Evolutionary conservation across 441 rosid species (phyloP).

Genomic region (Jatropha podagrica): DNA sequence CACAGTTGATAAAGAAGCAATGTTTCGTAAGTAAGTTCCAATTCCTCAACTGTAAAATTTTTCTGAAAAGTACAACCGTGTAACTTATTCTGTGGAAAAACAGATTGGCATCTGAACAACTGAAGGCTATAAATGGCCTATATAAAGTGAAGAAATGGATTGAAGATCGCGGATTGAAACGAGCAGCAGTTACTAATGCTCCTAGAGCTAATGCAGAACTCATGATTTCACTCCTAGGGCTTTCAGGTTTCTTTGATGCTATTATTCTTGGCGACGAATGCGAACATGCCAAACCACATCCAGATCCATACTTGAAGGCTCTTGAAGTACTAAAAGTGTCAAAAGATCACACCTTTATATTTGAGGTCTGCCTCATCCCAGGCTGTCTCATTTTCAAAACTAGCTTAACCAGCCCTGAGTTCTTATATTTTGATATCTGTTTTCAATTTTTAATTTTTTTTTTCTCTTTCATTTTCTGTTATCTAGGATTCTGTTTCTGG

Average conservation of each 20-base stretch:
- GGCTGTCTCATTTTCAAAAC: background rate
- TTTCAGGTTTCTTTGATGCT: constrained; percentile 61
- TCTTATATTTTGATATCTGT: background rate
- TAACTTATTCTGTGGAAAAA: constrained; percentile 1
- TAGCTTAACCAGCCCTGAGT: background rate
- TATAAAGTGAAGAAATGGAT: constrained; percentile 73
- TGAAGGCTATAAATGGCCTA: constrained; percentile 61
- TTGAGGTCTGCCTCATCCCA: constrained; percentile 44
- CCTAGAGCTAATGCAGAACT: constrained; percentile 83
- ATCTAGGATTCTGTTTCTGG: constrained; percentile 81
- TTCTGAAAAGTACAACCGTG: background rate
- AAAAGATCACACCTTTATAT: constrained; percentile 72
- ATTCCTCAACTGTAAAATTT: background rate
- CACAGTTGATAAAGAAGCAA: constrained; percentile 69
- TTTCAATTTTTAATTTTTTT: background rate
- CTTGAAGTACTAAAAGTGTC: constrained; percentile 71
- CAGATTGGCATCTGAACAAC: constrained; percentile 68
- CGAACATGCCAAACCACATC: constrained; percentile 78
- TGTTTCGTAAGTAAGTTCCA: constrained; percentile 57
- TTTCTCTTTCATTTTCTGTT: background rate
- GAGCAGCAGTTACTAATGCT: constrained; percentile 97
- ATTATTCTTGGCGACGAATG: constrained; percentile 73
- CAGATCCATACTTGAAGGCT: constrained; percentile 82
- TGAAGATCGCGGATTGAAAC: constrained; percentile 73
- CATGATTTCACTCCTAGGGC: constrained; percentile 74